Percentiles rank a stretch among this genome's conserved stretches.
Conservation (phyloP, 768 basidiomycete genomes). For the Porphyrellus cyaneotinctus region DNA sequence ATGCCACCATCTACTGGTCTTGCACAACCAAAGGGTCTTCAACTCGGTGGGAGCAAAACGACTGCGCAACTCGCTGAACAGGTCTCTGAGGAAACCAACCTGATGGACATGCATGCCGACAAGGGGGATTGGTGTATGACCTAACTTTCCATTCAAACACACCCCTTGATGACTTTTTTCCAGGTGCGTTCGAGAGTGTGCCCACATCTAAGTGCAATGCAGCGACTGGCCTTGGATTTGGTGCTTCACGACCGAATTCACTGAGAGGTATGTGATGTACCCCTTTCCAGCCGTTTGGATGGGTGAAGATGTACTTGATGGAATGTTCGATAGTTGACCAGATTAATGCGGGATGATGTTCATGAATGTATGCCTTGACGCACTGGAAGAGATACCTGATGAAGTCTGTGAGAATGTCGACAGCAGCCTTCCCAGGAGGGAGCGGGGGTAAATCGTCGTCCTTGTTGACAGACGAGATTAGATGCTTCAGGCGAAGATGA, state of each 20-base stretch:
- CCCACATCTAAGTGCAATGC: too few relatives aligned
- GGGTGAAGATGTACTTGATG: constrained; percentile 18
- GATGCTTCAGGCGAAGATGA: neutral
- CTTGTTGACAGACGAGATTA: neutral
- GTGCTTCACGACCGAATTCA: too few relatives aligned
- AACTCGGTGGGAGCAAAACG: neutral
- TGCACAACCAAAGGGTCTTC: constrained; percentile 20
- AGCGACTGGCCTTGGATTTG: too few relatives aligned
- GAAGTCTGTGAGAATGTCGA: neutral
- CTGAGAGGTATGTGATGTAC: constrained; percentile 3
- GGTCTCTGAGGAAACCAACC: neutral
- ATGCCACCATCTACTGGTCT: constrained; percentile 14
- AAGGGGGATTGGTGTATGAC: neutral
- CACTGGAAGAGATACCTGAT: neutral
- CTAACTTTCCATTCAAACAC: too few relatives aligned
- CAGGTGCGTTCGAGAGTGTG: too few relatives aligned
- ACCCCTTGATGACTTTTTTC: too few relatives aligned
- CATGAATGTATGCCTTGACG: neutral
- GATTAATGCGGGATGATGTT: neutral
- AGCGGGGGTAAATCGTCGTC: neutral
- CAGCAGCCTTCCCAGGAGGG: neutral
- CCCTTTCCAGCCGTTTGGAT: constrained; percentile 15
- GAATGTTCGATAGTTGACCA: constrained; percentile 1
- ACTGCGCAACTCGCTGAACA: neutral
- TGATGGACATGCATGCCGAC: neutral